Conservation (phyloP, 73 alveolate genomes). For the Tetrahymena thermophila region DNA sequence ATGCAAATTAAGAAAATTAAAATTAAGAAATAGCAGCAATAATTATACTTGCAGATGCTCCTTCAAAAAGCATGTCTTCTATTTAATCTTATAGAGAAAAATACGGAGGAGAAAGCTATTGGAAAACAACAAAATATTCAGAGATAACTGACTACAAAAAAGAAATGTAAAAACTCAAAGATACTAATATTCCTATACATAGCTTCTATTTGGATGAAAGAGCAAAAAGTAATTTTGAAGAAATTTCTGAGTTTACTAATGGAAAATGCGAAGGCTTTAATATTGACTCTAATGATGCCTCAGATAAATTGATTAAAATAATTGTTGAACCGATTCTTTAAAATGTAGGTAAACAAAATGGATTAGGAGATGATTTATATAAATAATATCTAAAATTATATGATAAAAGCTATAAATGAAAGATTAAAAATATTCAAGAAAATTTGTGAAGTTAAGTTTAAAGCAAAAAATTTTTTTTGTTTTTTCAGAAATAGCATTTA, state of each 20-base stretch:
- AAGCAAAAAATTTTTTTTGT: too few relatives aligned
- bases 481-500: too few relatives aligned
- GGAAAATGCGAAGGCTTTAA: neutral
- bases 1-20: neutral
- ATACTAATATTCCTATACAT: neutral
- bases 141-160: neutral
- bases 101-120: neutral
- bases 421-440: too few relatives aligned
- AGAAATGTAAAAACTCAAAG: neutral
- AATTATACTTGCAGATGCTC: neutral
- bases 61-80: neutral
- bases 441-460: too few relatives aligned
- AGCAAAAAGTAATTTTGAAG: neutral
- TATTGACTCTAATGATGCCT: too few relatives aligned
- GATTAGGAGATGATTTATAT: too few relatives aligned
- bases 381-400: too few relatives aligned
- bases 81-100: neutral
- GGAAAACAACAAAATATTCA: neutral
- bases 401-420: too few relatives aligned
- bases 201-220: neutral
- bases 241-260: neutral
- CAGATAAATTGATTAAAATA: too few relatives aligned
- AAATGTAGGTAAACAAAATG: too few relatives aligned
- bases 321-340: too few relatives aligned
- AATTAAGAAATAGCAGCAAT: neutral